Conservation (phyloP, 2,329 filamentous ascomycete species). For the Xylariaceae sp. region DNA sequence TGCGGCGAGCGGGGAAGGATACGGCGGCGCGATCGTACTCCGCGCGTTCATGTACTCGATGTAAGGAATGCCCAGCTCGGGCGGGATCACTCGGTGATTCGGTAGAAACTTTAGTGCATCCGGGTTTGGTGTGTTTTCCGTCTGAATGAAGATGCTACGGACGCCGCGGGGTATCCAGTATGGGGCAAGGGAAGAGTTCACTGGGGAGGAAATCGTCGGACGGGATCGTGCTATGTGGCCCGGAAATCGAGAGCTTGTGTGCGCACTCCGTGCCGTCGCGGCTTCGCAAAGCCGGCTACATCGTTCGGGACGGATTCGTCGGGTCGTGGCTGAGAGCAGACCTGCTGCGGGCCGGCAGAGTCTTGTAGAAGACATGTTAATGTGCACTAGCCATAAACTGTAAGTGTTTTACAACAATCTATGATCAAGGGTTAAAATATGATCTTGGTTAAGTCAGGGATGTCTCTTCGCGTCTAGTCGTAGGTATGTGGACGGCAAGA, state of each 20-base stretch:
- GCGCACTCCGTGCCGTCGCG: constrained; percentile 36
- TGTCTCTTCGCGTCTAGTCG: background rate
- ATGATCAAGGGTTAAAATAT: background rate
- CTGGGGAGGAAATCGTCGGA: constrained; percentile 17
- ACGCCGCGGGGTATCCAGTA: constrained; percentile 44
- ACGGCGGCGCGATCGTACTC: constrained; percentile 84
- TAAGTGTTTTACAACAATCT: background rate
- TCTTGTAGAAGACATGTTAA: constrained; percentile 36
- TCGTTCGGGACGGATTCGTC: constrained; percentile 30
- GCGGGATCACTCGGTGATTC: constrained; percentile 84
- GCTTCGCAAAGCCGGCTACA: constrained; percentile 33
- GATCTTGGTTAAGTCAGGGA: background rate
- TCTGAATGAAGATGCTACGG: constrained; percentile 96
- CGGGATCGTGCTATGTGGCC: constrained; percentile 33
- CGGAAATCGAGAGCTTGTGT: constrained; percentile 38
- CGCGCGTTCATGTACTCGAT: constrained; percentile 92
- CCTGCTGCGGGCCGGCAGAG: constrained; percentile 38
- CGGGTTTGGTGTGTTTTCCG: constrained; percentile 90
- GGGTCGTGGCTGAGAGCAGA: constrained; percentile 36
- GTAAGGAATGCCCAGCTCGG: constrained; percentile 74
- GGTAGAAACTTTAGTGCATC: constrained; percentile 97
- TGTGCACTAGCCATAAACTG: background rate
- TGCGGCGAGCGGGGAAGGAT: constrained; percentile 89
- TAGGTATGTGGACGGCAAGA: background rate
- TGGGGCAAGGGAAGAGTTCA: constrained; percentile 17